phyloP scores from a whole-genome alignment of 1,284 basidiomycete genomes.

The Mrakiaceae sp. region DNA sequence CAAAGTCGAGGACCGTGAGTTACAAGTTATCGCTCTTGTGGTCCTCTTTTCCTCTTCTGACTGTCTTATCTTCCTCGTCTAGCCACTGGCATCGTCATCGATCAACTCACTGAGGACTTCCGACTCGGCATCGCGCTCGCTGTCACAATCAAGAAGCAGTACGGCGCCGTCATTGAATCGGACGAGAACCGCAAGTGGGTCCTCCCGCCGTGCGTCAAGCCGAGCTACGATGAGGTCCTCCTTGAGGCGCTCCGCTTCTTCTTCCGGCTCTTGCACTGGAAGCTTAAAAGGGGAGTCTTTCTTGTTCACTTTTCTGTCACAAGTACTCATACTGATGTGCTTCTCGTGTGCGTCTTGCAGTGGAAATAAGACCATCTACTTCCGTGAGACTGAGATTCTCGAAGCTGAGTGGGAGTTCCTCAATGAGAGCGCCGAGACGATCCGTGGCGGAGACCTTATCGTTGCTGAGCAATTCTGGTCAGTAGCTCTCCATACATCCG shows the following conservation, averaged over 20 bases:
- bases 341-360: conserved; percentile 24
- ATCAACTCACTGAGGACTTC: conserved; percentile 90
- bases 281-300: conserved; percentile 53
- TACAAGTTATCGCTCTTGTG: too few relatives aligned
- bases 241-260: conserved; percentile 80
- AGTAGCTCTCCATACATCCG: conserved; percentile 20
- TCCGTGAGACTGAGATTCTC: conserved; percentile 94
- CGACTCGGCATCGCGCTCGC: conserved; percentile 85
- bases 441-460: conserved; percentile 75
- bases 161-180: conserved; percentile 73
- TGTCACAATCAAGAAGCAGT: conserved; percentile 88
- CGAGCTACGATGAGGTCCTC: conserved; percentile 81
- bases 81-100: conserved; percentile 69
- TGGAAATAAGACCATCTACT: conserved; percentile 81
- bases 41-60: too few relatives aligned
- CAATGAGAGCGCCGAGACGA: conserved; percentile 81
- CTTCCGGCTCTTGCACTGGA: conserved; percentile 90
- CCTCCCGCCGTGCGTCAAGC: conserved; percentile 71
- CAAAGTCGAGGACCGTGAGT: conserved; percentile 62
- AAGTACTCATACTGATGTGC: too few relatives aligned
- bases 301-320: too few relatives aligned
- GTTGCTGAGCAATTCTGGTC: conserved; percentile 93
- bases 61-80: conserved; percentile 25
- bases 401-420: conserved; percentile 95
- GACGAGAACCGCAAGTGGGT: conserved; percentile 82